Evolutionary conservation across 345 rosid genomes (phyloP), one percentile per base, ranked within the genome.

Genomic region (Populus deltoides): DNA sequence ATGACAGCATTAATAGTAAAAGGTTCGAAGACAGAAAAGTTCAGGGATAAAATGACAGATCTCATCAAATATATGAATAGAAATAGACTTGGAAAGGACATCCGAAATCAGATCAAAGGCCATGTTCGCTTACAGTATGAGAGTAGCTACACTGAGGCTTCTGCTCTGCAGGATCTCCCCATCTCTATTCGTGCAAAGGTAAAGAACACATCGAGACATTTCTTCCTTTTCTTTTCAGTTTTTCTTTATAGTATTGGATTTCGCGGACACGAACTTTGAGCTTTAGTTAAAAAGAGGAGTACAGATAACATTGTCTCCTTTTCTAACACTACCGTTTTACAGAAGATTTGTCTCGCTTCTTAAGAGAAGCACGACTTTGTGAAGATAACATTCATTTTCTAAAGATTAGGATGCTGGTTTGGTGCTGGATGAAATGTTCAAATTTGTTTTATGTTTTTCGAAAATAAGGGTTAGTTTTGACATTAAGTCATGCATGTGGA

Each of bases 1-100:
- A 96, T 93, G 91, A 96, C 99, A 41, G 99, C 99, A 11, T 84
- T 96, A 85, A 93, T 91, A 27, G 99, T 96, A 33, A 96, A 96
- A 89, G 99, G 99, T 73, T 96, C 99, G 51, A 96, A 96, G 83
- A 96, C 99, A 2, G 98, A 91, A 86, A 92, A 80, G 78, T 96
- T 90, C 61, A 91, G 99, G 84, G 99, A 96, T 75, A 96, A 92
- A 84, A 93, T 93, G 99, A 70, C 91, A 71, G 99, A 96, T 77
- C 88, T 91, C 38, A 86, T 83, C n/a, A 92, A 88, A 84, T 96
- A 87, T 72, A 90, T 96, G 97, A 93, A 93, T 80, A 90, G 98
- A 67, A 96, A 93, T 78, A 88, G 81, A 75, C 93, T 96, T 67
- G 89, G 86, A 25, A 90, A 83, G 79, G 89, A 91, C 11, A 84